Evolutionary conservation across 208 protist genomes (phyloP), one percentile per base, ranked within the genome.

Genomic region (Acanthamoeba royreba): DNA sequence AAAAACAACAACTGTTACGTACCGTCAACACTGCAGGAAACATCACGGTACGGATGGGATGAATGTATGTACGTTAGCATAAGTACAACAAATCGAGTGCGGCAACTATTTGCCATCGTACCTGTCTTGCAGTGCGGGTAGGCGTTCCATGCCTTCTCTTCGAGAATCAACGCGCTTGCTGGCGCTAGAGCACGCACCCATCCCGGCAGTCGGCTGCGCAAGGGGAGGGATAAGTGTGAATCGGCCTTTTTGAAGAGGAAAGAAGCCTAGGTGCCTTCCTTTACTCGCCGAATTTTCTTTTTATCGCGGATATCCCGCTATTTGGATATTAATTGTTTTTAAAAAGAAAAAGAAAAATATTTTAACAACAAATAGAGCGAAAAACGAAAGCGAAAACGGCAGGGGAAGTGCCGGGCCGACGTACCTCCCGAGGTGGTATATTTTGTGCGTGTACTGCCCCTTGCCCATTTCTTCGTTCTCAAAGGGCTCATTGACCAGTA

Each of bases 371-470:
- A 74, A 46, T 38, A 42, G 47, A 5, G 72, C 22, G 28, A 83
- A 91, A 5, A 17, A 69, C 4, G 4, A n/a, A 89, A 55, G 35
- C n/a, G n/a, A 19, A 31, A 72, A 25, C 22, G 81, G 81, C 19
- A 25, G 46, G 33, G 81, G 33, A 7, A 81, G 69, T 17, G 25
- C 19, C n/a, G 42, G 31, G 79, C n/a, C n/a, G n/a, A n/a, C n/a
- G n/a, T 88, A 79, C 42, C 69, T 93, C n/a, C 42, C 92, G 9
- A 97, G 58, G 86, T 97, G 95, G 79, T 97, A 97, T 28, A 96
- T 96, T 86, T 98, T 98, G 55, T 97, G 95, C 17, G 97, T 98
- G 53, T 97, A 98, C 92, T 97, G 96, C 13, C 97, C 97, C 85
- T 95, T 96, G 42, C 92, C 87, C 35, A 61, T n/a, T 19, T 91